Evolutionary conservation across 345 rosid genomes (phyloP).

Genomic region (Geranium rotundifolium): DNA sequence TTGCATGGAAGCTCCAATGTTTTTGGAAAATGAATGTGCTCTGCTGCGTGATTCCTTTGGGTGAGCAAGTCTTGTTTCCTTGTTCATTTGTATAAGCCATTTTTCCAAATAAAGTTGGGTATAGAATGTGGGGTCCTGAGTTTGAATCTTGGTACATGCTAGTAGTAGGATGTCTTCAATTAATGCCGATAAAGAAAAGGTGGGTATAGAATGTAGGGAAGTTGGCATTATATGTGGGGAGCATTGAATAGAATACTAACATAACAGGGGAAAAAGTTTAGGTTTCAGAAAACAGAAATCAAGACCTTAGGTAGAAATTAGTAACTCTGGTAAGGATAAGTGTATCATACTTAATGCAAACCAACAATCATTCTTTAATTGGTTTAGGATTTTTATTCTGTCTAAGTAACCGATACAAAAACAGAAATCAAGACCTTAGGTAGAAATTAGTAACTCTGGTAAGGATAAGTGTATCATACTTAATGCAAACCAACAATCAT

Average conservation of each 20-base stretch:
- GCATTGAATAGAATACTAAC: background rate
- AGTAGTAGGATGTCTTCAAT: too few relatives aligned
- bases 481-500: background rate
- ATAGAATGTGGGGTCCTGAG: too few relatives aligned
- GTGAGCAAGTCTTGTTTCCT: slow-evolving; percentile 31
- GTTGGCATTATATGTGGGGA: too few relatives aligned
- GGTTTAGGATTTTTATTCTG: background rate
- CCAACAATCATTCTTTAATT: background rate
- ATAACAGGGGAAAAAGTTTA: background rate
- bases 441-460: too few relatives aligned
- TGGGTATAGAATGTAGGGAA: too few relatives aligned
- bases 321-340: background rate
- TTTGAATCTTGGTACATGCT: too few relatives aligned
- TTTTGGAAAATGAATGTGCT: slow-evolving; percentile 87
- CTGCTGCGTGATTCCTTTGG: slow-evolving; percentile 76
- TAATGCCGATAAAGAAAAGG: too few relatives aligned
- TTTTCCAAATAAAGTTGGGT: too few relatives aligned
- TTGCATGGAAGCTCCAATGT: slow-evolving; percentile 95
- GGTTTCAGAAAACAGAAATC: background rate
- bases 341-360: background rate
- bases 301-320: too few relatives aligned
- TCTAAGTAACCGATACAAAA: too few relatives aligned
- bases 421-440: too few relatives aligned
- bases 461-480: background rate
- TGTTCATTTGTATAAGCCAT: background rate